Conservation (phyloP, 2,329 filamentous ascomycete genomes). For the Cladosporium phlei region DNA sequence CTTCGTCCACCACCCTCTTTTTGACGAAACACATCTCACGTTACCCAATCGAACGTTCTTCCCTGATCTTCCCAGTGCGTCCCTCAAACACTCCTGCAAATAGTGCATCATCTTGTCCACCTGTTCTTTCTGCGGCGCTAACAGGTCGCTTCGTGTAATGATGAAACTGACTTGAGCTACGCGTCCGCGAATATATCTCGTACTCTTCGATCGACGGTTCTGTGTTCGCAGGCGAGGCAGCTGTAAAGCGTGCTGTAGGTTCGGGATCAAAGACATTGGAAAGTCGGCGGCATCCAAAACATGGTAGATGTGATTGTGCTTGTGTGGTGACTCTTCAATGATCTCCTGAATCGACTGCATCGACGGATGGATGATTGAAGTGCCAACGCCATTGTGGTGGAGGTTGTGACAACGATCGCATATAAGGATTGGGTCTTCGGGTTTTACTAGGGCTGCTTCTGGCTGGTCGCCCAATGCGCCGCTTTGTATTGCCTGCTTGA, state of each 20-base stretch:
- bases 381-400: constrained; percentile 66
- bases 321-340: constrained; percentile 81
- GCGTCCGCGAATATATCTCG: constrained; percentile 61
- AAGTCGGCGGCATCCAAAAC: constrained; percentile 94
- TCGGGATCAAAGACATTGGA: constrained; percentile 83
- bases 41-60: constrained; percentile 79
- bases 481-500: constrained; percentile 31
- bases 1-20: constrained; percentile 85
- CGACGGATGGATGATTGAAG: constrained; percentile 73
- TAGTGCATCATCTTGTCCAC: constrained; percentile 86
- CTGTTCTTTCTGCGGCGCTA: constrained; percentile 77
- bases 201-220: constrained; percentile 70
- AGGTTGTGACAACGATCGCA: constrained; percentile 87
- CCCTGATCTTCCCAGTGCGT: constrained; percentile 64
- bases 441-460: constrained; percentile 13
- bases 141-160: constrained; percentile 79
- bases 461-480: constrained; percentile 27
- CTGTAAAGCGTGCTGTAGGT: constrained; percentile 64
- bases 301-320: constrained; percentile 92
- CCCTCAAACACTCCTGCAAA: constrained; percentile 68
- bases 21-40: constrained; percentile 78
- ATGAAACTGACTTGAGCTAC: constrained; percentile 82
- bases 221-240: constrained; percentile 69
- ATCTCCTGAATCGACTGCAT: constrained; percentile 77
- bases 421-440: constrained; percentile 46